Base-by-base conservation (phyloP, 75 land plant species). In the Adiantum capillusveneris region DNA sequence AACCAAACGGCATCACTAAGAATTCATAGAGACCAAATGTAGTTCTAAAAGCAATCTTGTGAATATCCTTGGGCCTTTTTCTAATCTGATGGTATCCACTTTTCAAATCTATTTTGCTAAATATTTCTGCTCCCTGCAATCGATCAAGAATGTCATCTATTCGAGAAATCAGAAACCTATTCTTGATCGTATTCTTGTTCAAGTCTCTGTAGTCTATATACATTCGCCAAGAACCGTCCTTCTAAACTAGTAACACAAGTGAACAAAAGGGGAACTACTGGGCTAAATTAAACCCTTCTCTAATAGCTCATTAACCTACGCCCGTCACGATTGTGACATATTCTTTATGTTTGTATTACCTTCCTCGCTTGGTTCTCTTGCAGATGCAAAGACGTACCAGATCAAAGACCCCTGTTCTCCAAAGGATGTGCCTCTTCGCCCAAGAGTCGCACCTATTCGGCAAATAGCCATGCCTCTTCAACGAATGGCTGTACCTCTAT, bases 11-110 rank as follows among this genome's bases (percentile, higher is more conserved):
- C 61, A 59, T 59, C 49, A 59, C 44, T 6, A 59, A 16, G 18
- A 31, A 59, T 36, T 59, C 61, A 30, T 59, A 59, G 44, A 26
- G 46, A 11, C 61, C 46, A 59, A 16, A 59, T 16, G 34, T 17
- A 5, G 61, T 59, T 13, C 44, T 17, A 30, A 59, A 59, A 6
- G 61, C 46, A n/a, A 53, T 59, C 25, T 59, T 59, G 14, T 30
- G 44, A 9, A 59, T 18, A 41, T 59, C 61, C n/a, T 16, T 7
- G 2, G n/a, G 24, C 2, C 2, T 24, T 1, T 42, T 41, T 6
- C 53, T 6, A 26, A 59, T 59, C 18, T 59, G 61, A 41, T 59
- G 61, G 18, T 59, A 59, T 6, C 61, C 53, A 36, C 34, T 24
- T 11, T 18, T 24, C 46, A 59, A 1, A 36, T 59, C 61, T 31